Evolutionary conservation across 1,284 basidiomycete genomes (phyloP).

Genomic region (Rhodotorula sp.): DNA sequence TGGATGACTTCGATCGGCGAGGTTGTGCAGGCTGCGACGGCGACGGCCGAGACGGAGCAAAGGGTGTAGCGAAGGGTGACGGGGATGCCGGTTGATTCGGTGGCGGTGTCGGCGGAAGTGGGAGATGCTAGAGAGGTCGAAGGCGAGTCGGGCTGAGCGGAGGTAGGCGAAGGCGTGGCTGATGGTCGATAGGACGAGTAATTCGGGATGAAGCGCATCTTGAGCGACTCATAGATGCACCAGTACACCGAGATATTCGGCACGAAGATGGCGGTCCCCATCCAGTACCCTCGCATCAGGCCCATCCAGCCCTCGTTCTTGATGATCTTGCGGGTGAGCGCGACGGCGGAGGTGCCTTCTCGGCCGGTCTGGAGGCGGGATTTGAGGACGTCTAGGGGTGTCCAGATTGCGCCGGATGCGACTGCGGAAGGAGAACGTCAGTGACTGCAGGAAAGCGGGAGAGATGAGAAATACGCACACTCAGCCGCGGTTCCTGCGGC

Average conservation of each 20-base stretch:
- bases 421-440: slow-evolving; percentile 18
- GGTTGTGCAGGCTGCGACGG: slow-evolving; percentile 33
- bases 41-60: slow-evolving; percentile 39
- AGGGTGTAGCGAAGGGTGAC: slow-evolving; percentile 39
- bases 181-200: slow-evolving; percentile 23
- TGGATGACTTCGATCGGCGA: slow-evolving; percentile 43
- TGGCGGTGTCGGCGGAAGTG: too few relatives aligned
- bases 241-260: slow-evolving; percentile 26
- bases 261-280: slow-evolving; percentile 6
- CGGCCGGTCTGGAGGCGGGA: slow-evolving; percentile 40
- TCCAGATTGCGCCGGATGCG: slow-evolving; percentile 43
- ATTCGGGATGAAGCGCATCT: slow-evolving; percentile 40
- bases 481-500: slow-evolving; percentile 40
- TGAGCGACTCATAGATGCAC: slow-evolving; percentile 42
- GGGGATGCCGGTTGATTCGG: slow-evolving; percentile 14
- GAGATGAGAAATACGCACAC: slow-evolving; percentile 21
- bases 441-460: background rate
- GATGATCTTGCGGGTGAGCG: slow-evolving; percentile 39
- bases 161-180: background rate
- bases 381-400: slow-evolving; percentile 44
- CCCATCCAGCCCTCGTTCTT: slow-evolving; percentile 39
- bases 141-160: background rate
- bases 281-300: slow-evolving; percentile 31
- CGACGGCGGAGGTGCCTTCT: slow-evolving; percentile 39
- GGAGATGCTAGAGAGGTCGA: background rate